A percentile compares a stretch with the other conserved stretches of the same genome.
These are phyloP conservation scores for Quercus gilva DNA, from an alignment of 306 rosid species.

Conservation along the genomic window DNA sequence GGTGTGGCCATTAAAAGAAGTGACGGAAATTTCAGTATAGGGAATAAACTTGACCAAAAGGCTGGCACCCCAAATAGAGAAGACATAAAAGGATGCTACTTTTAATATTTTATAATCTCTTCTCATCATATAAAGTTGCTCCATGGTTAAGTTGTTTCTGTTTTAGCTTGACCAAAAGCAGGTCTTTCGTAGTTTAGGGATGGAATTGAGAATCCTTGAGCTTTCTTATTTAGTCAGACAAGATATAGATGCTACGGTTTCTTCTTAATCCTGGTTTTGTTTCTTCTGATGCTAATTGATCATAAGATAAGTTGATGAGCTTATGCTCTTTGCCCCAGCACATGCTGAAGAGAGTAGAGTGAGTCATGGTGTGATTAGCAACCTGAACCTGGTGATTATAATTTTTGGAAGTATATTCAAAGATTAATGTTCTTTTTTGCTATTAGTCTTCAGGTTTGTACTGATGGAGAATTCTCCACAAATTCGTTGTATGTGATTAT, in stretches of 20 bases:
- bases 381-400: background rate
- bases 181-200: background rate
- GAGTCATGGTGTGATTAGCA: constrained; percentile 20
- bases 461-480: too few species aligned
- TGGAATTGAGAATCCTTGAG: background rate
- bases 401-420: background rate
- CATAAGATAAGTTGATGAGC: background rate
- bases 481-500: too few species aligned
- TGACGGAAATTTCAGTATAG: too few species aligned
- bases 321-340: constrained; percentile 55
- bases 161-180: background rate
- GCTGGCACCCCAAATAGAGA: background rate
- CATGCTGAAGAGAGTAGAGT: constrained; percentile 74
- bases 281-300: background rate
- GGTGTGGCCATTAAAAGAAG: too few species aligned
- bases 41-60: background rate
- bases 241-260: background rate
- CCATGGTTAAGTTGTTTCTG: background rate
- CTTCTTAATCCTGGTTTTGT: background rate
- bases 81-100: background rate
- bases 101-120: background rate
- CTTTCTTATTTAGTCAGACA: background rate
- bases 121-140: too few species aligned
- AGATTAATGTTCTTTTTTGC: background rate
- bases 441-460: background rate